Evolutionary conservation across 495 filamentous ascomycete genomes (phyloP), one percentile per base, ranked within the genome.

Genomic region (Neohortaea acidophila): DNA sequence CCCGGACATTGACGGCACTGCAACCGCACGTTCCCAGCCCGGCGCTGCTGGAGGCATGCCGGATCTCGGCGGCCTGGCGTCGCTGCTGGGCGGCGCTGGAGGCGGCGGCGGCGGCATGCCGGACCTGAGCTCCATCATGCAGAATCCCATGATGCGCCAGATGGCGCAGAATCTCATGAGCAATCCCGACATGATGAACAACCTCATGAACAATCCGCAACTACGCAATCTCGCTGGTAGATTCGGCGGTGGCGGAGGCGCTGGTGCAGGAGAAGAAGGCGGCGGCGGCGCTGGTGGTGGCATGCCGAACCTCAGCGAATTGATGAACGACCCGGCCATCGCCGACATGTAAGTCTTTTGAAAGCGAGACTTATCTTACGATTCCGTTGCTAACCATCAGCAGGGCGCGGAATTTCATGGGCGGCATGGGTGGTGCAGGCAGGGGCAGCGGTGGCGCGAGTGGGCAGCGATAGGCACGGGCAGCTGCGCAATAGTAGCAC

Each of bases 141-240:
- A 61, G 61, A 96, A 97, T 65, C 89, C 89, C 28, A 94, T 96
- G 89, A 86, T 97, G 57, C 66, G 84, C 28, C 78, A 65, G 63
- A 93, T 94, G 83, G 89, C 89, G 18, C 83, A 93, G 67, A 94
- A 83, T 55, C 57, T 97, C 28, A 94, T 94, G 87, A 79, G 73
- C 58, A 94, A 97, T 60, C 89, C 89, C 10, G 77, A 91, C 4
- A 73, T 80, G 69, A 73, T 97, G 67, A 69, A 68, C 54, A 83
- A 82, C 51, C 56, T 96, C 38, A 92, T 96, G 85, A 84, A 67
- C 65, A 93, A 96, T 62, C 87, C 87, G n/a, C 68, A 72, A 36
- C 56, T 96, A 44, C 66, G 80, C 30, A 69, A 87, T 53, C 83
- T 94, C 84, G 77, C 79, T 38, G 67, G 77, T 43, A 62, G 65